phyloP scores from a whole-genome alignment of 192 early-diverging fungal species.

The Gonapodya prolifera region DNA sequence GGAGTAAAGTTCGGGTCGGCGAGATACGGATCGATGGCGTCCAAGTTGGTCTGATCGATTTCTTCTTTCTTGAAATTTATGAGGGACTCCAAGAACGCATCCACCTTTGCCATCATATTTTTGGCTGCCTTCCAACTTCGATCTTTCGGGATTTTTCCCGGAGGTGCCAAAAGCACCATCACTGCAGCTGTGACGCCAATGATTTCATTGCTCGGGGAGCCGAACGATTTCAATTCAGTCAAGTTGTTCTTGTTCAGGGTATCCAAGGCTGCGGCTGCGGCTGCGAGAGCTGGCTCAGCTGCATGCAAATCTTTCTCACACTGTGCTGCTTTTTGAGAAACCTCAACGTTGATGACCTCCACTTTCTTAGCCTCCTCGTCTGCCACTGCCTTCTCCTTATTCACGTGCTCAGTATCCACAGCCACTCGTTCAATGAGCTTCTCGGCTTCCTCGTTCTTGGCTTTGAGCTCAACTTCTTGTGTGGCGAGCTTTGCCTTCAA shows the following conservation, averaged over 20 bases:
- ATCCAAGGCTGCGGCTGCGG: conserved; percentile 42
- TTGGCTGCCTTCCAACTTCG: conserved; percentile 51
- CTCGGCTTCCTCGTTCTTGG: conserved; percentile 50
- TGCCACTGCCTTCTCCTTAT: conserved; percentile 54
- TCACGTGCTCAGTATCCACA: conserved; percentile 50
- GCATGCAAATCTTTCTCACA: conserved; percentile 45
- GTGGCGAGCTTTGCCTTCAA: conserved; percentile 48
- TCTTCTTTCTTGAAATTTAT: conserved; percentile 52
- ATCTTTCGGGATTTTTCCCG: conserved; percentile 53
- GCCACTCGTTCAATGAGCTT: conserved; percentile 45
- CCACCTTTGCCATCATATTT: conserved; percentile 60
- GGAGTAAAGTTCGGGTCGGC: conserved; percentile 50
- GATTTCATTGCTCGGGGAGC: conserved; percentile 50
- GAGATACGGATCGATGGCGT: conserved; percentile 46
- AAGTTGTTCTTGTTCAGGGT: conserved; percentile 55
- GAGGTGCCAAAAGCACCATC: conserved; percentile 46
- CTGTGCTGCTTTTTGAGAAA: conserved; percentile 36
- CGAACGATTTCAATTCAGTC: conserved; percentile 55
- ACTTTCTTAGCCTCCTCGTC: conserved; percentile 50
- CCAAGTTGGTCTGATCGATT: conserved; percentile 43
- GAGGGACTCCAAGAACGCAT: conserved; percentile 43
- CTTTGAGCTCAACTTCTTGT: conserved; percentile 52
- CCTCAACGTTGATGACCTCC: conserved; percentile 46
- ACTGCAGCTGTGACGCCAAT: conserved; percentile 40
- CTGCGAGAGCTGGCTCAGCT: conserved; percentile 47